Base-by-base conservation (phyloP, 164 flowering plant genomes). In the Umbellularia californica region DNA sequence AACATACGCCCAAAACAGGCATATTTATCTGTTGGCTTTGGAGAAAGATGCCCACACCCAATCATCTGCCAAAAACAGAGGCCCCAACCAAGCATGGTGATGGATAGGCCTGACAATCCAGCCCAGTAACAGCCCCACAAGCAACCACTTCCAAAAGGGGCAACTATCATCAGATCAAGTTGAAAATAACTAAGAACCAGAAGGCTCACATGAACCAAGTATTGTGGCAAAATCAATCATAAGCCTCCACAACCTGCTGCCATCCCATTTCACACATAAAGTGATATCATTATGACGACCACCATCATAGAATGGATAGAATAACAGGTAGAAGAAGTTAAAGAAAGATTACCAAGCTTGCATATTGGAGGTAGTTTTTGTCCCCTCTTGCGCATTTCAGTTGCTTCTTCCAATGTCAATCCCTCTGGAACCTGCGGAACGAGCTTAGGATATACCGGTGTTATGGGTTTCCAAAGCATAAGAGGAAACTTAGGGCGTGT, bases 381-480 rank as follows among this genome's bases (percentile, higher is more conserved):
- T 68, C 96, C 98, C 69, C 75, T 89, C 79, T 81, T 90, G 60
- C 98, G 91, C 97, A 92, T 89, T 41, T 85, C 90, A 72, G 76
- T 77, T 51, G 88, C 97, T 85, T 93, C 94, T 81, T 88, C 92
- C 66, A 87, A 76, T 67, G 97, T 88, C 69, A 90, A 75, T 50
- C 97, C 97, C 60, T 90, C 95, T 6, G 97, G 98, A 65, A 72
- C 91, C 30, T 75, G 84, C 74, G 82, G 71, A 72, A 95, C 71
- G 81, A 95, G 75, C 84, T 90, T 87, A 30, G 98, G 99, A 83
- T 93, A 93, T 7, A 92, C 95, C 69, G 98, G 97, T 14, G 94
- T 77, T 30, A 84, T 81, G 60, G 99, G 99, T 80, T 84, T 93
- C 98, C 99, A 95, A 68, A 95, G 77, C 99, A 93, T 93, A 68